phyloP scores from a whole-genome alignment of 148 eudicot species.

The Rheum nobile region DNA sequence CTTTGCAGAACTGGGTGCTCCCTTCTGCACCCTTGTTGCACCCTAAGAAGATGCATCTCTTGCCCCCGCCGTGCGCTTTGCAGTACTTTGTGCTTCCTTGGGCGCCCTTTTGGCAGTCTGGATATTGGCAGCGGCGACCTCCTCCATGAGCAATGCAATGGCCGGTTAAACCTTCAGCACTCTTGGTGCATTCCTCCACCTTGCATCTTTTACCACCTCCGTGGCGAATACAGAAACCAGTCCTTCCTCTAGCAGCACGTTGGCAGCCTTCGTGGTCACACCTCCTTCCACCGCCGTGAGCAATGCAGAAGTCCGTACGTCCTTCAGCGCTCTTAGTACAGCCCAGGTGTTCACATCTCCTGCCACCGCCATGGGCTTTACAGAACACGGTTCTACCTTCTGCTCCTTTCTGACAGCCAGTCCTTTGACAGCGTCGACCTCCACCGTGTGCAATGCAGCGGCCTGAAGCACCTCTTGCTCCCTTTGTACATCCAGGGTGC shows the following conservation, averaged over 20 bases:
- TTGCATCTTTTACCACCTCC: constrained; percentile 16
- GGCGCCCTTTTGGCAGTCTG: constrained; percentile 10
- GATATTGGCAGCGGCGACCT: constrained; percentile 11
- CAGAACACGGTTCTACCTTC: constrained; percentile 13
- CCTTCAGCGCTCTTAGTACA: constrained; percentile 17
- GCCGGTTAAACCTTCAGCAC: constrained; percentile 14
- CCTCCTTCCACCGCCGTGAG: constrained; percentile 15
- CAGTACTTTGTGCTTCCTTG: constrained; percentile 17
- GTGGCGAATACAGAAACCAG: constrained; percentile 12
- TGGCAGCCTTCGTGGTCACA: constrained; percentile 9
- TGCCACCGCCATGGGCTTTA: constrained; percentile 16
- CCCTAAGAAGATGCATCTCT: constrained; percentile 8
- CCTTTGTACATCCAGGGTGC: constrained; percentile 18
- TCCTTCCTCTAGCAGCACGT: constrained; percentile 14
- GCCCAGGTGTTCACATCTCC: constrained; percentile 11
- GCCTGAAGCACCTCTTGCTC: constrained; percentile 17
- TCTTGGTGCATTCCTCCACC: constrained; percentile 9
- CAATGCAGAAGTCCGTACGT: constrained; percentile 12
- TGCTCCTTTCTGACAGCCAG: constrained; percentile 15
- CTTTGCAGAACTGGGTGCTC: constrained; percentile 14
- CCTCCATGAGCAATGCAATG: constrained; percentile 18
- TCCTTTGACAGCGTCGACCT: constrained; percentile 13
- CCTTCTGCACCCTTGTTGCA: constrained; percentile 17
- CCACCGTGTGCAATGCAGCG: constrained; percentile 15
- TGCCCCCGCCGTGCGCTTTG: constrained; percentile 17